Conservation (phyloP, 176 grass and related monocot species). For the Rhynchospora breviuscula region DNA sequence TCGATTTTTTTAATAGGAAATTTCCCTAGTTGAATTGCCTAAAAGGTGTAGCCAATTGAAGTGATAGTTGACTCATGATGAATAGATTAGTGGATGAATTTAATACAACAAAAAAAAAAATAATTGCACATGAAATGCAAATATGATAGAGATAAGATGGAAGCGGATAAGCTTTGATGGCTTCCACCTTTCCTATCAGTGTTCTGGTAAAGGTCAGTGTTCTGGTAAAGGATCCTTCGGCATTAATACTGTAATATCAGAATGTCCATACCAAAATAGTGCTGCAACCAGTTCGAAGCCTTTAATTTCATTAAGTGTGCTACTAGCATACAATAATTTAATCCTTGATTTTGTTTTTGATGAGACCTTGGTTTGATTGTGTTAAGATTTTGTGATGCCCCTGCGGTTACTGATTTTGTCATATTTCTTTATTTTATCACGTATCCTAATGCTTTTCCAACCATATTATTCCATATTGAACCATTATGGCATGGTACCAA, state of each 20-base stretch:
- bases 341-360: background rate
- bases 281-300: background rate
- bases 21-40: too few relatives aligned
- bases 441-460: background rate
- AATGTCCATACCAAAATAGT: background rate
- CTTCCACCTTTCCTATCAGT: background rate
- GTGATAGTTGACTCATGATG: too few relatives aligned
- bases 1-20: too few relatives aligned
- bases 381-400: background rate
- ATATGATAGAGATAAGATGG: background rate
- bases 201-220: background rate
- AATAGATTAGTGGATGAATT: background rate
- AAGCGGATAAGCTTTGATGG: background rate
- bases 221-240: background rate
- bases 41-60: too few relatives aligned
- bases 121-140: background rate
- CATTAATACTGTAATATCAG: background rate
- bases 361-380: background rate
- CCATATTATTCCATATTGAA: background rate
- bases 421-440: background rate
- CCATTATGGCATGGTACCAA: background rate
- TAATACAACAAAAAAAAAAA: background rate
- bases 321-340: background rate
- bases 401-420: background rate
- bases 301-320: background rate